Conservation (phyloP, 257 asterid species). For the Ligustrum vulgare region DNA sequence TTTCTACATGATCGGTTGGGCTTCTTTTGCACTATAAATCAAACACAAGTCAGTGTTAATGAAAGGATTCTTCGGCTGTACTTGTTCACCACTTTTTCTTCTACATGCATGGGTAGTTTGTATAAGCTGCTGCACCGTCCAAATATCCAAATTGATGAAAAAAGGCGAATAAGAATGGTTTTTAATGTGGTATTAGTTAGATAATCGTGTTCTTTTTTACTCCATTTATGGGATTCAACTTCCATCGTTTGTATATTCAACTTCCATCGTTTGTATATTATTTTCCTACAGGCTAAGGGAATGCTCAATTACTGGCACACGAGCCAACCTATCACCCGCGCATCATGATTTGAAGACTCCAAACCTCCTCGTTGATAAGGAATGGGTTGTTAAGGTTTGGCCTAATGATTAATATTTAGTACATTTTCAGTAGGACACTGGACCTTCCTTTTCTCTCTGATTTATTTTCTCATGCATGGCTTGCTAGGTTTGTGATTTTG, state of each 20-base stretch:
- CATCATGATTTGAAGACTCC: slow-evolving; percentile 98
- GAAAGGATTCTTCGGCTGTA: neutral
- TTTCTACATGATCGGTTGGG: neutral
- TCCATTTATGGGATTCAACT: slow-evolving; percentile 19
- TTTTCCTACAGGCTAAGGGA: slow-evolving; percentile 84
- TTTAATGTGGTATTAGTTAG: slow-evolving; percentile 80
- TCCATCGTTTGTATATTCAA: too few species aligned
- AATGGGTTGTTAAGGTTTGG: slow-evolving; percentile 91
- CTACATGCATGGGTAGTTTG: slow-evolving; percentile 83
- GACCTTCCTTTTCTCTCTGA: neutral
- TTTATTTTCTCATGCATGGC: slow-evolving; percentile 22
- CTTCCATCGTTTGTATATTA: slow-evolving; percentile 4
- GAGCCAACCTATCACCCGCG: slow-evolving; percentile 82
- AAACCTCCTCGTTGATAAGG: slow-evolving; percentile 91
- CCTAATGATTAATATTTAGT: neutral
- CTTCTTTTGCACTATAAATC: neutral
- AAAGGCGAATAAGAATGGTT: slow-evolving; percentile 84
- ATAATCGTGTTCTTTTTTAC: slow-evolving; percentile 21
- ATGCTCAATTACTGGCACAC: slow-evolving; percentile 97
- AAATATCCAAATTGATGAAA: slow-evolving; percentile 73
- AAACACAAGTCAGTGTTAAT: neutral
- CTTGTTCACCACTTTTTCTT: neutral
- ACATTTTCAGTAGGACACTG: slow-evolving; percentile 1
- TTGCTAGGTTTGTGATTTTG: slow-evolving; percentile 87
- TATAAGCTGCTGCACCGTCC: slow-evolving; percentile 86